phyloP scores from a whole-genome alignment of 2,329 filamentous ascomycete genomes.

The Dactylonectria estremocensis region DNA sequence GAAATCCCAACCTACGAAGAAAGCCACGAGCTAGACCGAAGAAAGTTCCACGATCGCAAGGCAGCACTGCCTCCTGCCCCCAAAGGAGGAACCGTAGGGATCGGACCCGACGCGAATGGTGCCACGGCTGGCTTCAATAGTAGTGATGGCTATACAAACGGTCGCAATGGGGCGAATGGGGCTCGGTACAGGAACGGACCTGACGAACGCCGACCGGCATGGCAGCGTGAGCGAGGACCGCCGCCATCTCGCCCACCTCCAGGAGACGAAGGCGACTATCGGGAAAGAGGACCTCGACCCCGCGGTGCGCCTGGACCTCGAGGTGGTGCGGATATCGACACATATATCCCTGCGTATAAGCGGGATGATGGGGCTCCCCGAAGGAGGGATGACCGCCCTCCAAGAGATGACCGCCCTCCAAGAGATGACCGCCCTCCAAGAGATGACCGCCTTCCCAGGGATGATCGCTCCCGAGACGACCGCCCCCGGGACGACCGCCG shows the following conservation, averaged over 20 bases:
- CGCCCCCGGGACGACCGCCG: conserved; percentile 47
- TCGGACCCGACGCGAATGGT: conserved; percentile 71
- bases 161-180: conserved; percentile 65
- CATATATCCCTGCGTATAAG: conserved; percentile 66
- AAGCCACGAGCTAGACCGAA: conserved; percentile 95
- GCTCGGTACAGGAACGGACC: conserved; percentile 60
- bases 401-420: conserved; percentile 39
- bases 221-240: conserved; percentile 68
- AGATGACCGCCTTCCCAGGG: conserved; percentile 22
- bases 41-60: conserved; percentile 90
- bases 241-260: conserved; percentile 62
- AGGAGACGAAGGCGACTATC: conserved; percentile 56
- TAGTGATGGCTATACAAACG: conserved; percentile 64
- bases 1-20: conserved; percentile 95
- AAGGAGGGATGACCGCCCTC: conserved; percentile 54
- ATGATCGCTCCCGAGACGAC: conserved; percentile 21
- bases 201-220: conserved; percentile 67
- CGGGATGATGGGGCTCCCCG: conserved; percentile 51
- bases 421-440: conserved; percentile 38
- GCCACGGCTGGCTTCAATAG: conserved; percentile 65
- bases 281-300: conserved; percentile 55
- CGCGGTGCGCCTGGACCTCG: conserved; percentile 51
- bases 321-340: conserved; percentile 60
- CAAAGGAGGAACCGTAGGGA: conserved; percentile 90
- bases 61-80: conserved; percentile 90